Percentiles rank a stretch among this genome's conserved stretches.
phyloP scores from a whole-genome alignment of 345 rosid species.

The Salix brachista region DNA sequence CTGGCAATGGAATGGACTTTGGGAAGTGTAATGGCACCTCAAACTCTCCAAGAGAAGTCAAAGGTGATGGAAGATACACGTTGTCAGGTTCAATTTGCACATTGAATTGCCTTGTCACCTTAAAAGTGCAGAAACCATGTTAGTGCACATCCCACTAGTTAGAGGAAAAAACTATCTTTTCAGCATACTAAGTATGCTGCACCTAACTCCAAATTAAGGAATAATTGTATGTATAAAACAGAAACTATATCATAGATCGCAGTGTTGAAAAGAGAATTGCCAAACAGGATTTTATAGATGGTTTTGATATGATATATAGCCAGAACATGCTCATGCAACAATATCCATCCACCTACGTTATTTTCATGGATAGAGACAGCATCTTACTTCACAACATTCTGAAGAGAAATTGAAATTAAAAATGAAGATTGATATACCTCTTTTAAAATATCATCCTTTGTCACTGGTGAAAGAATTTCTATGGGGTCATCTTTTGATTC shows the following conservation, averaged over 20 bases:
- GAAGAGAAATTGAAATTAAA: not conserved
- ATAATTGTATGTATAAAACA: too few relatives aligned
- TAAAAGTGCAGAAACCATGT: constrained; percentile 3
- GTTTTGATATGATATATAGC: not conserved
- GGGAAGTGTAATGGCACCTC: constrained; percentile 76
- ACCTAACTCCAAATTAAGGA: too few relatives aligned
- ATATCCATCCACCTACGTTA: not conserved
- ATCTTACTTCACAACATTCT: not conserved
- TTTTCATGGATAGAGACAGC: not conserved
- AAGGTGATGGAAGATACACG: constrained; percentile 51
- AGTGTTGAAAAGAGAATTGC: not conserved
- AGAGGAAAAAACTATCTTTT: too few relatives aligned
- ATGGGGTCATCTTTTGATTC: constrained; percentile 70
- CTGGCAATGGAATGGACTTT: constrained; percentile 72
- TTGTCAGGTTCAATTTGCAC: constrained; percentile 75
- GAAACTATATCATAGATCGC: too few relatives aligned
- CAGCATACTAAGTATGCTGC: too few relatives aligned
- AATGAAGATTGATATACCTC: constrained; percentile 46
- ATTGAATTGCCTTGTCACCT: constrained; percentile 83
- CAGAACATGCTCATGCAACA: not conserved
- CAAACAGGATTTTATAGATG: not conserved
- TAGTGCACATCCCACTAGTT: not conserved
- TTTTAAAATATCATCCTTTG: constrained; percentile 64
- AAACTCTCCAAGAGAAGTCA: constrained; percentile 67
- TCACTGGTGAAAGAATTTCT: constrained; percentile 59